Base-by-base conservation (phyloP, 2,329 filamentous ascomycete species). In the Xylariaceae sp. region DNA sequence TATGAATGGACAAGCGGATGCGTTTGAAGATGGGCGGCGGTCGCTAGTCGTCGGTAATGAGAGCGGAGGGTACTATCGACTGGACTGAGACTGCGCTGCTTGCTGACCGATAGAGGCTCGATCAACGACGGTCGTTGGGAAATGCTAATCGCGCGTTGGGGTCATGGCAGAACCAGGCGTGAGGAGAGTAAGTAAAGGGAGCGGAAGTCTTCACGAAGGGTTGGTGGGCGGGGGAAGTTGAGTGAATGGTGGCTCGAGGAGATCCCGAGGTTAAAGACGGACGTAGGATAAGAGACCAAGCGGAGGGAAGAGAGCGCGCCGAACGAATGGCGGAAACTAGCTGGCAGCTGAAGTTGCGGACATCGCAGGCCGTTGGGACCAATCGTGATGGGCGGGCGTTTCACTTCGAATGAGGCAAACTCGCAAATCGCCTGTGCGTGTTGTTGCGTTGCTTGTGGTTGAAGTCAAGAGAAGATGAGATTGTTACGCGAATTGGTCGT, bases 311-410 rank as follows among this genome's bases (percentile, higher is more conserved):
- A 55, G 50, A 53, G 55, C 56, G 53, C 53, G 53, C 55, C 57
- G 55, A 56, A 47, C 40, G 54, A 53, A 56, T 57, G 55, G 56
- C 56, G 53, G 62, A 51, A 58, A 59, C 64, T 65, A 66, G 59
- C 60, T 65, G 56, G 56, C 57, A 57, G 58, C 60, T 57, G 56
- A 57, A 56, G 62, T 57, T 61, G 59, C 60, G 60, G 64, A 63
- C 65, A 67, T 67, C 63, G 65, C 65, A 61, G 55, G 55, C 54
- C 50, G 42, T 47, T 57, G 47, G 54, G 60, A 51, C 62, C 65
- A 68, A 67, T 67, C 66, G 62, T 51, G 55, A 54, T 60, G 35
- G 29, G 56, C 53, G 45, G 44, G 46, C 27, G 45, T 43, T 52
- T 47, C 49, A 47, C 49, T 53, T 54, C 47, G 54, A 47, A 49